Evolutionary conservation across 441 rosid genomes (phyloP), one percentile per base, ranked within the genome.

Genomic region (Hura crepitans): DNA sequence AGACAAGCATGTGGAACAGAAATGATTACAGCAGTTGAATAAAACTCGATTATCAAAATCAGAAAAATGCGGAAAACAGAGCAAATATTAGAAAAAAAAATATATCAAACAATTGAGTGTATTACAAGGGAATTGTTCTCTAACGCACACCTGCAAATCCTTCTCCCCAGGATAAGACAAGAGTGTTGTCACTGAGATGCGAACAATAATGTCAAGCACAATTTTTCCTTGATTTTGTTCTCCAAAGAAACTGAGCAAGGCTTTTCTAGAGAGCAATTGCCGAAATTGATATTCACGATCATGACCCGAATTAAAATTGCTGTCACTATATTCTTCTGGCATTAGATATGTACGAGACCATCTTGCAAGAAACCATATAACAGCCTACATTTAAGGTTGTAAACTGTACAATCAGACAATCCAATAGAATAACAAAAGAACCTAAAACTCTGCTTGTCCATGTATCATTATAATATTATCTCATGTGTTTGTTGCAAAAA

Each of bases 301-400:
- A 73, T 62, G 84, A 75, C 83, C 79, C 65, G 82, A 74, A 81
- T 78, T 75, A 79, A 79, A 78, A 75, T 76, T 84, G 47, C 63
- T 67, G 62, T 82, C 85, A 62, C 72, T 72, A 71, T 74, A 42
- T 72, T 81, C 90, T 79, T 89, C 97, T 54, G 95, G 75, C 89
- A 95, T 79, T 57, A 92, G 81, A 75, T 89, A 90, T 72, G 99
- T 92, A 63, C 73, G 83, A 65, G 94, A 89, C 97, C 97, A 92
- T 84, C 97, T 89, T 60, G 96, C 91, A 77, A 94, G 97, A 82
- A 94, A 92, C 99, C 97, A 94, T 81, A 90, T 75, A 75, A 94
- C 82, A 80, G 97, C 97, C 99, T 94, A 82, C 73, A 84, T 23
- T 70, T 27, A 58, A 30, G 30, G 20, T 58, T 27, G 12, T 30